Conservation (phyloP, 1,284 basidiomycete genomes). For the Pseudozyma thailandica region DNA sequence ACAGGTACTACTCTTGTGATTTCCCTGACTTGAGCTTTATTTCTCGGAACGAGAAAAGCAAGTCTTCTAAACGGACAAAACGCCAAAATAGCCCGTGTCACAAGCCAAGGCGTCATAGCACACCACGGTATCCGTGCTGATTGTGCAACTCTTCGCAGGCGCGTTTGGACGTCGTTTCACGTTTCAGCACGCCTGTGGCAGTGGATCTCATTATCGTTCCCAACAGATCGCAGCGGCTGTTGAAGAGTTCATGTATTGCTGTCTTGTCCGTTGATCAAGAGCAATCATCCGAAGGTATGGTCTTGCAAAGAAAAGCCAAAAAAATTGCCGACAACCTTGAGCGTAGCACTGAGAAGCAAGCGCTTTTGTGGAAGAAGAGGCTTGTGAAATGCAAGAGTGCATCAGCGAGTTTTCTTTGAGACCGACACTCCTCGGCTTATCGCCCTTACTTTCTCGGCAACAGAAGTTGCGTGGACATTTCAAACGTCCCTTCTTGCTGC, state of each 20-base stretch:
- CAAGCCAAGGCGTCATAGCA: not conserved
- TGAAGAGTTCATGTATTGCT: not conserved
- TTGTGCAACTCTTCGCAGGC: not conserved
- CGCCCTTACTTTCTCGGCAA: not conserved
- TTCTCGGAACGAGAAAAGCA: too few species aligned
- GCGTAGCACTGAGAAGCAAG: not conserved
- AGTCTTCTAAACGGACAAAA: too few species aligned
- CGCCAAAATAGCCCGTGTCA: too few species aligned
- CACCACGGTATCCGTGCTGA: not conserved
- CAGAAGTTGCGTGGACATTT: too few species aligned
- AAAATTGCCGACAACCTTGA: not conserved
- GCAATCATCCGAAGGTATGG: not conserved
- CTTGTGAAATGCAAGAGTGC: constrained; percentile 32
- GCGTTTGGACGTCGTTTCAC: too few species aligned
- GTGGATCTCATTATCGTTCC: too few species aligned
- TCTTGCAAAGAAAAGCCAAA: not conserved
- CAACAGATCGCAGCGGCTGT: not conserved
- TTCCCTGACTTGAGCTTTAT: too few species aligned
- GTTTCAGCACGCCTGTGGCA: too few species aligned
- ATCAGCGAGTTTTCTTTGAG: constrained; percentile 4
- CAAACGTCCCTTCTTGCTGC: too few species aligned
- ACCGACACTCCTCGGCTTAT: too few species aligned
- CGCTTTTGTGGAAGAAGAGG: constrained; percentile 2
- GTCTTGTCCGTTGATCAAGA: not conserved
- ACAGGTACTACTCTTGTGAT: too few species aligned